Base-by-base conservation (phyloP, 257 asterid genomes). In the Solanum chilense region DNA sequence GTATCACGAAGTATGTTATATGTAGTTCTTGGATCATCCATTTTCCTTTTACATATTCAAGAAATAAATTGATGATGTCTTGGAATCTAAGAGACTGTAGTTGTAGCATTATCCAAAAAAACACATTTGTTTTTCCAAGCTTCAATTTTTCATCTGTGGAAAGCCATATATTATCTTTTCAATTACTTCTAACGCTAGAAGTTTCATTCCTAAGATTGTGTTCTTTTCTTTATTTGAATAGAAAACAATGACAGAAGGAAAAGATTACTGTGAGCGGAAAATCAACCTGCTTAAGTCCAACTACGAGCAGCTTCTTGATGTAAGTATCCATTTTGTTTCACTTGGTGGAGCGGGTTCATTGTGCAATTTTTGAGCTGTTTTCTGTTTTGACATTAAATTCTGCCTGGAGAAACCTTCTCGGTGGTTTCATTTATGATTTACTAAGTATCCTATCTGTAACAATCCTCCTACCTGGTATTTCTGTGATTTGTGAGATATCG, bases 171-270 rank as follows among this genome's bases (percentile, higher is more conserved):
- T 14, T 44, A 25, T 44, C 64, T 25, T 78, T 44, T 15, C 39
- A 44, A 15, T 15, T 78, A 64, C 25, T 78, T 41, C 66, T 78
- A 25, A 15, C 9, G 4, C 84, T 16, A 25, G 39, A 78, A 77
- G 84, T 16, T 45, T 78, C 66, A 25, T n/a, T 18, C 84, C 44
- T 80, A 27, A 78, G 84, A 29, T 15, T 78, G 39, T 5, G 15
- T 66, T 89, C 21, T 37, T 52, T 70, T 71, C 74, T 73, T 84
- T 49, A 11, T 81, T 66, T 83, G 42, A 88, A 20, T 94, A 96
- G 99, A 95, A 97, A 96, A 95, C 96, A 15, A 96, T 95, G 99
- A 92, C 35, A 1, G 96, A 97, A 93, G 99, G 99, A 64, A 96
- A 95, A 90, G 98, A 97, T 89, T 97, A 94, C 87, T 97, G 98